Base-by-base conservation (phyloP, 352 stramenopile species). In the Lagenidium giganteum region DNA sequence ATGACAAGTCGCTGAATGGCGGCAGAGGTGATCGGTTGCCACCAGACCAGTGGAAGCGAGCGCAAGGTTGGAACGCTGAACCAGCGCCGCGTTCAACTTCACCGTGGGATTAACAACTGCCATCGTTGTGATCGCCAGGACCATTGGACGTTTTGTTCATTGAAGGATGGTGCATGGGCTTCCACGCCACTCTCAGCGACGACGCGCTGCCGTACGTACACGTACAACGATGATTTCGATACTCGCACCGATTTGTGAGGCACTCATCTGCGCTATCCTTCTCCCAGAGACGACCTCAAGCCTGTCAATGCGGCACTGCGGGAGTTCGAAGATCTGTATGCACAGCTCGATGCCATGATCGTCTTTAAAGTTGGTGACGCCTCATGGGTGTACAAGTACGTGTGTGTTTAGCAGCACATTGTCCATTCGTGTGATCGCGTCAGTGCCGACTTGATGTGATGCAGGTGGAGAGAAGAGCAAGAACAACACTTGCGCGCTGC, bases 121-220 rank as follows among this genome's bases (percentile, higher is more conserved):
- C n/a, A n/a, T n/a, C n/a, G n/a, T n/a, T n/a, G n/a, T n/a, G n/a
- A n/a, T n/a, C n/a, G n/a, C n/a, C 34, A 90, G 83, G 71, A 11
- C 77, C 78, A 12, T 49, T 92, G 31, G 83, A 95, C 28, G 73
- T 95, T 22, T 42, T 95, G 27, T 39, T 95, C 16, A 68, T 95
- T 24, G 83, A 95, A 54, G 83, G 83, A 18, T 95, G 83, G 83
- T 93, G 75, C 50, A 73, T 92, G 51, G 80, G 80, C 14, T 93
- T 95, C 46, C 63, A 83, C 51, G 65, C 83, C 2, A n/a, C 48
- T 81, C 2, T 45, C 71, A 5, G 57, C 64, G 14, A 42, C 42
- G 12, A 62, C 14, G 11, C 37, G 27, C 18, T 47, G 18, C 32
- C 11, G 11, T 25, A 29, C 6, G 8, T 13, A 31, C 20, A 35